Conservation (phyloP, 345 rosid species). For the Lagerstroemia speciosa region DNA sequence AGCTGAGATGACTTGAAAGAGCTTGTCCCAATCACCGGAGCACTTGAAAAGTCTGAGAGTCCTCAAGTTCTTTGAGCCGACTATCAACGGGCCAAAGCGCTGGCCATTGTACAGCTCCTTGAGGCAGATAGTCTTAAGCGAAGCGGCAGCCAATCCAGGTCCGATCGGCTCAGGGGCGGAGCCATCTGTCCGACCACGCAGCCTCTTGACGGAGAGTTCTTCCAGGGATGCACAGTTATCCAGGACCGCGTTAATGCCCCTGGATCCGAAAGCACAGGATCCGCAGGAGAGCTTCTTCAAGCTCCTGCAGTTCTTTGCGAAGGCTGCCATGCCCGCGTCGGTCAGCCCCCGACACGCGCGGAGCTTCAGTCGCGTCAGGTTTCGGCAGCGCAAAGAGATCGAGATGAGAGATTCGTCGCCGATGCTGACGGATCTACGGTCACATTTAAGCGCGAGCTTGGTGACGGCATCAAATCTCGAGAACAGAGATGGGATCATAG, state of each 20-base stretch:
- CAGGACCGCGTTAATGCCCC: conserved; percentile 75
- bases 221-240: conserved; percentile 61
- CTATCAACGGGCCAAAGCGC: conserved; percentile 61
- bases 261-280: conserved; percentile 75
- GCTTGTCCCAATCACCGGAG: conserved; percentile 75
- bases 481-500: conserved; percentile 41
- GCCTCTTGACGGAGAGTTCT: conserved; percentile 73
- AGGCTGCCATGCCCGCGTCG: conserved; percentile 52
- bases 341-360: conserved; percentile 74
- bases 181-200: conserved; percentile 51
- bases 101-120: conserved; percentile 72
- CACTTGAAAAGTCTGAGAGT: conserved; percentile 73
- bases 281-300: conserved; percentile 79
- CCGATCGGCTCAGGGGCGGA: conserved; percentile 54
- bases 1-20: conserved; percentile 35
- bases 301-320: conserved; percentile 60
- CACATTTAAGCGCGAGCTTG: conserved; percentile 77
- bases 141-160: conserved; percentile 47
- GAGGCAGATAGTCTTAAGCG: conserved; percentile 56
- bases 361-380: conserved; percentile 72
- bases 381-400: conserved; percentile 59
- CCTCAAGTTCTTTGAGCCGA: conserved; percentile 50
- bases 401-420: conserved; percentile 59
- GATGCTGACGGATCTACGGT: conserved; percentile 64
- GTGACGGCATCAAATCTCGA: conserved; percentile 79